Conservation (phyloP, 805 yeast genomes). For the Candida quercuum region DNA sequence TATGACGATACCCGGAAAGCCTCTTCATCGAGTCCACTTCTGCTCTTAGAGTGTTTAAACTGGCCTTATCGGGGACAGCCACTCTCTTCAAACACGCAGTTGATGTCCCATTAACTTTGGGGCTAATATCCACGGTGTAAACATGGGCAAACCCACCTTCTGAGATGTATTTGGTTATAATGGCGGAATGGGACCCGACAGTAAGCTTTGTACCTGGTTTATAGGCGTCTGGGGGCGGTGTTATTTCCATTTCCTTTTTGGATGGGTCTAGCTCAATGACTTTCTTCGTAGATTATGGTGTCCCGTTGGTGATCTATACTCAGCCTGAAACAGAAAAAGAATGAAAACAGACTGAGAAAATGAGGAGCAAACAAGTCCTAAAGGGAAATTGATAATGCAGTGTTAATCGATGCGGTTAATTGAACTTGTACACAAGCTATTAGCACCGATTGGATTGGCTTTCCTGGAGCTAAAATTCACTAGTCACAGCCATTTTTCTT, state of each 20-base stretch:
- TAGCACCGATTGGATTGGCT: no score
- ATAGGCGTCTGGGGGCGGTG: conserved; percentile 59
- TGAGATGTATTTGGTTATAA: conserved; percentile 65
- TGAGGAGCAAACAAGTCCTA: no score
- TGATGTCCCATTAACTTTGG: conserved; percentile 46
- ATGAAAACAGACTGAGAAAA: no score
- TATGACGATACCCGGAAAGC: conserved; percentile 66
- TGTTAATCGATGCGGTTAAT: no score
- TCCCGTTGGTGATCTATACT: no score
- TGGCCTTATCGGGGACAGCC: conserved; percentile 87
- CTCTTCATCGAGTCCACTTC: conserved; percentile 98
- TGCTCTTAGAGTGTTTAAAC: conserved; percentile 75
- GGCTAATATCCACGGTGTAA: conserved; percentile 68
- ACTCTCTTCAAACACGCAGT: conserved; percentile 89
- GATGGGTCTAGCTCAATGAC: no score
- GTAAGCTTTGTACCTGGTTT: conserved; percentile 72
- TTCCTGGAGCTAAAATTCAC: no score
- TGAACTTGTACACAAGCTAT: no score
- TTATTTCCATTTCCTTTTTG: conserved; percentile 8
- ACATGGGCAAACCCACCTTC: conserved; percentile 97
- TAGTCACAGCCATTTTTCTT: no score
- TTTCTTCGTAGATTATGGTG: no score
- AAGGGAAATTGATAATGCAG: no score
- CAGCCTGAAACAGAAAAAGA: no score
- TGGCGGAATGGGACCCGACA: conserved; percentile 79